These are phyloP conservation scores for Gloeophyllum trabeum DNA, from an alignment of 768 basidiomycete genomes.

Conservation along the genomic window DNA sequence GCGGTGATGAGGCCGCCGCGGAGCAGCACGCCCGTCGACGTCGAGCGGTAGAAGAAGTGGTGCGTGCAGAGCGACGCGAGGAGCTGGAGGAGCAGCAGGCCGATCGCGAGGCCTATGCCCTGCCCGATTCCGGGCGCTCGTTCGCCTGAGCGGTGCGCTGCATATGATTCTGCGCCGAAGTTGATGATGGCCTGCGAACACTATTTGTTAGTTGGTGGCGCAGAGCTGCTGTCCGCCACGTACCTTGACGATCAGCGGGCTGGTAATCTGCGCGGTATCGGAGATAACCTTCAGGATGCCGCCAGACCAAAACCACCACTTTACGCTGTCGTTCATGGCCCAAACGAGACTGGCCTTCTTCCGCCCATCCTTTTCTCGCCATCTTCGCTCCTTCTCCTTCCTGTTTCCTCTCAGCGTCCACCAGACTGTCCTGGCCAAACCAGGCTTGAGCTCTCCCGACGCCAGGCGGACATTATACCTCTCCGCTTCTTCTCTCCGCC, in stretches of 20 bases:
- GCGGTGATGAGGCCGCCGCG: conserved; percentile 82
- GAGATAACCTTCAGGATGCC: conserved; percentile 49
- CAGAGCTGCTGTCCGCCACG: conserved; percentile 7
- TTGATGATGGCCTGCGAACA: conserved; percentile 58
- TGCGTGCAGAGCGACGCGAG: conserved; percentile 57
- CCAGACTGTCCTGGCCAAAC: conserved; percentile 34
- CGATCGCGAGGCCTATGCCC: conserved; percentile 71
- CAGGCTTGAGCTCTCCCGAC: conserved; percentile 49
- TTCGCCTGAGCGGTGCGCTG: conserved; percentile 13
- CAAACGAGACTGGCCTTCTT: conserved; percentile 48
- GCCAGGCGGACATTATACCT: conserved; percentile 65
- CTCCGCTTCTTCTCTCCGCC: conserved; percentile 39
- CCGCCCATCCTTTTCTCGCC: conserved; percentile 55
- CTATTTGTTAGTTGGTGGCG: too few relatives aligned
- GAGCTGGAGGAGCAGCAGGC: conserved; percentile 57
- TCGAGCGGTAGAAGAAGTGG: conserved; percentile 75
- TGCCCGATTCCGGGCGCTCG: conserved; percentile 30
- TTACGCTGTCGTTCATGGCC: conserved; percentile 70
- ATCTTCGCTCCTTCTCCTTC: conserved; percentile 43
- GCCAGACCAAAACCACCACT: conserved; percentile 69
- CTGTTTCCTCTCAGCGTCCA: conserved; percentile 51
- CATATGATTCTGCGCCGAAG: conserved; percentile 56
- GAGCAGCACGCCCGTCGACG: conserved; percentile 67
- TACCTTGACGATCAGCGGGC: conserved; percentile 72
- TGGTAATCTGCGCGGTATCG: conserved; percentile 63